phyloP scores from a whole-genome alignment of 371 early-diverging fungal species.

The Synchytrium microbalum region DNA sequence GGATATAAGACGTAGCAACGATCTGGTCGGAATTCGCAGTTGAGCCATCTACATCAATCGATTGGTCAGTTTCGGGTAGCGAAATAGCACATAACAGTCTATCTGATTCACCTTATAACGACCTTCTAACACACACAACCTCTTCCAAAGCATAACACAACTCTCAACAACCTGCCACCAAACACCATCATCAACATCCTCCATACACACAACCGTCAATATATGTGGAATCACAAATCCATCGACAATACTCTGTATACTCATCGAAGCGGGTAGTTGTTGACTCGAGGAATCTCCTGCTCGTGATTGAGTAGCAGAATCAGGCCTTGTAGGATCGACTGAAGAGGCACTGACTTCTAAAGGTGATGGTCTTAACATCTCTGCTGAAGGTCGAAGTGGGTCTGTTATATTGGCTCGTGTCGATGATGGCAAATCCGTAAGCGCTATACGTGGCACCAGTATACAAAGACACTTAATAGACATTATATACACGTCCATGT shows the following conservation, averaged over 20 bases:
- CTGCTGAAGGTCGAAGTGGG: not conserved
- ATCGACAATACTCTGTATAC: constrained; percentile 7
- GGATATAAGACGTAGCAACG: constrained; percentile 12
- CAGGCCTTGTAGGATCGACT: not conserved
- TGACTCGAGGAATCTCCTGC: not conserved
- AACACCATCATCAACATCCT: not conserved
- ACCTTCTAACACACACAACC: constrained; percentile 16
- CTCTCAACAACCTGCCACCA: constrained; percentile 16
- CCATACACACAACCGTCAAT: constrained; percentile 10
- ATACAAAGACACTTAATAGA: not conserved
- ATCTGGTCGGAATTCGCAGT: constrained; percentile 11
- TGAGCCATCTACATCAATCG: constrained; percentile 4
- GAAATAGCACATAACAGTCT: too few species aligned
- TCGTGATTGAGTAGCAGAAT: not conserved
- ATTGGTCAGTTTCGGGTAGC: not conserved
- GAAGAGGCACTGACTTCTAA: not conserved
- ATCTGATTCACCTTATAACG: constrained; percentile 16
- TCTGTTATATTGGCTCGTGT: not conserved
- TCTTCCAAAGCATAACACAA: constrained; percentile 22
- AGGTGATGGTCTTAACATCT: not conserved
- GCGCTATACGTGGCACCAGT: not conserved
- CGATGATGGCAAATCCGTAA: not conserved
- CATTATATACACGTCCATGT: constrained; percentile 8
- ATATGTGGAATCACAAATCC: constrained; percentile 16
- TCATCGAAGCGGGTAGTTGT: not conserved